Conservation (phyloP, 495 filamentous ascomycete species). For the Podospora fimiseda region DNA sequence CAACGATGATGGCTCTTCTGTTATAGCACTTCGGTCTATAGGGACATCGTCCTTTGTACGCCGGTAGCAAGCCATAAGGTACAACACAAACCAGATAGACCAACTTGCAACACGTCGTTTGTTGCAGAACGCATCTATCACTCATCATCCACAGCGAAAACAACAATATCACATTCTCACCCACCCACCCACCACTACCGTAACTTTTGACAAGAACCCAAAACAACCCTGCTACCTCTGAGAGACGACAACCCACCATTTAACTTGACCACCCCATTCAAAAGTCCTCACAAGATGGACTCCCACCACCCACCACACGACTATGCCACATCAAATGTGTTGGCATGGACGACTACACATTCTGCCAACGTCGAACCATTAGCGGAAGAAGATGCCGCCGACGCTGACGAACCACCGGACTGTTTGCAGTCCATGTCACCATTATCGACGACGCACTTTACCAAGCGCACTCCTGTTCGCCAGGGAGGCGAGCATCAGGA, state of each 20-base stretch:
- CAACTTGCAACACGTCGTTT: conserved; percentile 6
- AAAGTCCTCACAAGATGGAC: conserved; percentile 30
- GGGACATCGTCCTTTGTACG: conserved; percentile 41
- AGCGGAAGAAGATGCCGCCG: conserved; percentile 34
- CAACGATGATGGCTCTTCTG: conserved; percentile 38
- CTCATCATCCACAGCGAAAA: conserved; percentile 2
- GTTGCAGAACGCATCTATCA: conserved; percentile 2
- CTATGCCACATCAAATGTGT: conserved; percentile 32
- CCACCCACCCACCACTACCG: not conserved
- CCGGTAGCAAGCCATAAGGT: conserved; percentile 21
- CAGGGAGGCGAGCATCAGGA: conserved; percentile 49
- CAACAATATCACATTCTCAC: not conserved
- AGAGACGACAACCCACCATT: not conserved
- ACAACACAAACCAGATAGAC: conserved; percentile 22
- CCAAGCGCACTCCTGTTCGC: conserved; percentile 34
- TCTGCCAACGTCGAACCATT: conserved; percentile 38
- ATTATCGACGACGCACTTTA: conserved; percentile 29
- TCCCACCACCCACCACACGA: conserved; percentile 32
- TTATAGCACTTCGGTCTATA: conserved; percentile 56
- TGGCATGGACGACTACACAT: conserved; percentile 36
- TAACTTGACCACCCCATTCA: conserved; percentile 1
- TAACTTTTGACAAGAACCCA: not conserved
- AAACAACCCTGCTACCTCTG: not conserved
- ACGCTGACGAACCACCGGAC: conserved; percentile 32
- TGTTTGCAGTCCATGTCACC: conserved; percentile 10